Evolutionary conservation across 305 asterid genomes (phyloP).

Genomic region (Rubia occidens): DNA sequence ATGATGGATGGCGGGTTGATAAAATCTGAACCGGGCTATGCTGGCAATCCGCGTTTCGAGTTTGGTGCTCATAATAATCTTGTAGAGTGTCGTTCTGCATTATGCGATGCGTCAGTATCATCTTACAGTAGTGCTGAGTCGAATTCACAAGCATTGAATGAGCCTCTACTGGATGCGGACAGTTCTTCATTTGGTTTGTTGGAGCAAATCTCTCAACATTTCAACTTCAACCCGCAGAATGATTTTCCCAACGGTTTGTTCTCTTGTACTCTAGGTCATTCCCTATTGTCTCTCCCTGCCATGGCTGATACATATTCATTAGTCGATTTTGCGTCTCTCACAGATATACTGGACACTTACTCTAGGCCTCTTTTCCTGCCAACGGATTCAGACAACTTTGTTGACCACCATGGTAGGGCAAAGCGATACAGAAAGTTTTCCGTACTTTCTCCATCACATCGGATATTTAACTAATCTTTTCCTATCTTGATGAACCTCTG

Average conservation of each 20-base stretch:
- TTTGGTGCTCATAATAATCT: slow-evolving; percentile 44
- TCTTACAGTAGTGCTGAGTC: slow-evolving; percentile 68
- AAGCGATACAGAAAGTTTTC: slow-evolving; percentile 18
- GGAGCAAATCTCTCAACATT: slow-evolving; percentile 44
- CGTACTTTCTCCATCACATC: slow-evolving; percentile 1
- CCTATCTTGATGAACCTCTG: not conserved
- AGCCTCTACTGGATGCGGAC: slow-evolving; percentile 53
- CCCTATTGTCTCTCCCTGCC: not conserved
- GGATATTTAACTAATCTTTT: slow-evolving; percentile 6
- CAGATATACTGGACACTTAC: slow-evolving; percentile 52
- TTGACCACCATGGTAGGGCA: slow-evolving; percentile 46
- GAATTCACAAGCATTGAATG: slow-evolving; percentile 53
- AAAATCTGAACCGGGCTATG: slow-evolving; percentile 51
- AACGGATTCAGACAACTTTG: slow-evolving; percentile 39
- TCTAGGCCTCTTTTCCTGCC: slow-evolving; percentile 48
- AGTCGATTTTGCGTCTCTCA: not conserved
- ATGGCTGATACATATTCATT: not conserved
- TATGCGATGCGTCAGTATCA: slow-evolving; percentile 61
- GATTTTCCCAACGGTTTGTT: slow-evolving; percentile 50
- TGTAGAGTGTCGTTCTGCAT: slow-evolving; percentile 46
- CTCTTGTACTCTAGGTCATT: slow-evolving; percentile 21
- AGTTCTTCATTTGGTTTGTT: slow-evolving; percentile 49
- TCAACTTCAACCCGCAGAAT: slow-evolving; percentile 45
- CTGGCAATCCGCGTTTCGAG: slow-evolving; percentile 46
- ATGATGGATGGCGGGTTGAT: slow-evolving; percentile 43